Base-by-base conservation (phyloP, 2,329 filamentous ascomycete genomes). In the Sporothrix sp. region DNA sequence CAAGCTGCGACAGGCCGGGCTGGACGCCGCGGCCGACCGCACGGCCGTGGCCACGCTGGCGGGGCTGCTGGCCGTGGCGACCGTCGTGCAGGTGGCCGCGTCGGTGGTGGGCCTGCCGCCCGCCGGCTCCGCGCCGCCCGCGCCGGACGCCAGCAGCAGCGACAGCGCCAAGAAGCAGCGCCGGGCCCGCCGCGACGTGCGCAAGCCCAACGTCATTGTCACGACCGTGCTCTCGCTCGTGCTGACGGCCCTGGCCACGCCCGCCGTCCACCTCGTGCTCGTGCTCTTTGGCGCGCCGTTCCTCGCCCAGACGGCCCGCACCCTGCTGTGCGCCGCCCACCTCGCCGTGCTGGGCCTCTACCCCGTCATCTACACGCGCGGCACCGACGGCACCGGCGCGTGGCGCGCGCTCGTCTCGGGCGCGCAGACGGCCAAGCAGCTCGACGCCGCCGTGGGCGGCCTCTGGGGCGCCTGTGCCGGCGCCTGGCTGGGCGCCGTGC, bases 221-320 rank as follows among this genome's bases (percentile, higher is more conserved):
- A 67, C 70, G 16, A 64, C 71, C 13, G 58, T 72, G 51, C 65
- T 76, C 45, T 71, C 71, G 6, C 61, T 74, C 33, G 56, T 73
- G 18, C 62, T 95, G 75, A 82, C 87, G 2, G 75, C 79, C 2
- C 74, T 93, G 57, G 72, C 90, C 52, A 83, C 85, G 7, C 76
- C 91, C 28, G 65, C 65, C 25, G 59, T 83, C 20, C 73, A 82
- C 63, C 63, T 79, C 38, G 68, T 82, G 33, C 77, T 94, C 60
- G 74, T 97, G 61, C 84, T 97, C 58, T 94, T 96, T 67, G 93
- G 93, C 62, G 93, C 91, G 7, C 93, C 93, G 0, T 73, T 95
- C 48, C 86, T 91, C 28, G 87, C 87, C 1, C 87, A 96, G 65
- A 70, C 84, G 46, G 63, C 73, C 4, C 84, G 94, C 58, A 98